Evolutionary conservation across 2,329 filamentous ascomycete genomes (phyloP).

Genomic region (Beauveria sp.): DNA sequence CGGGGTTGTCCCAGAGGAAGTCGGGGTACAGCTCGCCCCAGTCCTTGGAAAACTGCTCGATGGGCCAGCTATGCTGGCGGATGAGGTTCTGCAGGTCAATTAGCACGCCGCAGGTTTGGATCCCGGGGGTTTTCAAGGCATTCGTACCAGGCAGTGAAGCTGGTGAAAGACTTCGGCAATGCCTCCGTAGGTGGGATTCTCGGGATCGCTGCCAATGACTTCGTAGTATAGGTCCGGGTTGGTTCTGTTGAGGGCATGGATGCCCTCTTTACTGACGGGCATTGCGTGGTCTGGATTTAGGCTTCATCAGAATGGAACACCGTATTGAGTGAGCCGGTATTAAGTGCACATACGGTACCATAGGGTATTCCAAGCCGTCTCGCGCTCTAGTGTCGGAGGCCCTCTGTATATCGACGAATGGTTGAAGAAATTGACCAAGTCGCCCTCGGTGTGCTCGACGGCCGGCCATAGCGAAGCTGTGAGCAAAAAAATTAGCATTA

Average conservation of each 20-base stretch:
- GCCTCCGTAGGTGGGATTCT: slow-evolving; percentile 5
- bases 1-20: slow-evolving; percentile 5
- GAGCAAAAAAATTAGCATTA: neutral
- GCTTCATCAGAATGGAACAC: neutral
- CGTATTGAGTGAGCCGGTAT: neutral
- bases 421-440: slow-evolving; percentile 11
- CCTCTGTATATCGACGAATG: slow-evolving; percentile 13
- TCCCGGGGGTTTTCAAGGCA: too few species aligned
- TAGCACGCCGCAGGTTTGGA: too few species aligned
- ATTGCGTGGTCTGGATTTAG: slow-evolving; percentile 1
- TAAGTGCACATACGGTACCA: slow-evolving; percentile 8
- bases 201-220: slow-evolving; percentile 5
- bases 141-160: slow-evolving; percentile 13
- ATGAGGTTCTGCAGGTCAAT: slow-evolving; percentile 9
- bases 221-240: slow-evolving; percentile 7
- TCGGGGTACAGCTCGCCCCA: slow-evolving; percentile 10
- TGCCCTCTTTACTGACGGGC: slow-evolving; percentile 3
- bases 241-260: slow-evolving; percentile 2
- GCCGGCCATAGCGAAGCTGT: slow-evolving; percentile 9
- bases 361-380: slow-evolving; percentile 11
- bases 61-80: slow-evolving; percentile 10
- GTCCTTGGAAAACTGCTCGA: slow-evolving; percentile 7
- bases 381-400: slow-evolving; percentile 9
- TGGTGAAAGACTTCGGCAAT: slow-evolving; percentile 15
- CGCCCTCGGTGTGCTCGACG: slow-evolving; percentile 7